A percentile compares a stretch with the other conserved stretches of the same genome.
Evolutionary conservation across 306 rosid genomes (phyloP).

Genomic region (Casuarina equisetifolia): DNA sequence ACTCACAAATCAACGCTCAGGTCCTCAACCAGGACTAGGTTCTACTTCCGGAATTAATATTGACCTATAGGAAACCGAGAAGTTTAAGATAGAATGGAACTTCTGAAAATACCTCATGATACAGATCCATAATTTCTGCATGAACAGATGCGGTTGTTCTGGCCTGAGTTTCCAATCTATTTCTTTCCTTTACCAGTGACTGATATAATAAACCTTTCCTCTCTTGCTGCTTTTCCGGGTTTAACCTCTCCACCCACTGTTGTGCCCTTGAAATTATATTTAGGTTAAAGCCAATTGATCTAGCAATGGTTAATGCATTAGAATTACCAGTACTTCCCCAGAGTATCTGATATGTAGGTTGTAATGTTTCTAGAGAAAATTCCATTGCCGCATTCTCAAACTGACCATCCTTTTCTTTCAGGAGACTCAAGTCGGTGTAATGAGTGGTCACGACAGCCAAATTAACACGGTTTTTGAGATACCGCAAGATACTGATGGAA

Average conservation of each 20-base stretch:
- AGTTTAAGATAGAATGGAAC: constrained; percentile 15
- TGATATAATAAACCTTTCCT: constrained; percentile 72
- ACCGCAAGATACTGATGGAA: constrained; percentile 81
- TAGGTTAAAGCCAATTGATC: constrained; percentile 72
- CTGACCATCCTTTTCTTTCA: constrained; percentile 65
- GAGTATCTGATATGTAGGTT: constrained; percentile 78
- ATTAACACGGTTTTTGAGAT: constrained; percentile 67
- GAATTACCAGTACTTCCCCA: constrained; percentile 95
- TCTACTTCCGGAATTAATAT: constrained; percentile 1
- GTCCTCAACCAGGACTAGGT: constrained; percentile 1
- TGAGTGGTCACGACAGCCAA: constrained; percentile 93
- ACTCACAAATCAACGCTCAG: background rate
- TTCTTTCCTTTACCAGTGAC: constrained; percentile 75
- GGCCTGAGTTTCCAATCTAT: constrained; percentile 64
- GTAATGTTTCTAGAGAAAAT: constrained; percentile 69
- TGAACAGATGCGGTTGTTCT: constrained; percentile 63
- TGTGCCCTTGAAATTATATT: constrained; percentile 58
- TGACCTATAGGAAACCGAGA: constrained; percentile 23
- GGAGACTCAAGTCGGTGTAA: constrained; percentile 75
- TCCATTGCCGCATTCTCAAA: constrained; percentile 97
- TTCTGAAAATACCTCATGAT: constrained; percentile 61
- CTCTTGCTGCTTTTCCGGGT: constrained; percentile 81
- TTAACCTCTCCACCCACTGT: constrained; percentile 69
- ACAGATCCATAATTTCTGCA: constrained; percentile 54
- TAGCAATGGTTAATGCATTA: constrained; percentile 85